phyloP scores from a whole-genome alignment of 2,329 filamentous ascomycete species.

The Mycosphaerelloides madeirae region DNA sequence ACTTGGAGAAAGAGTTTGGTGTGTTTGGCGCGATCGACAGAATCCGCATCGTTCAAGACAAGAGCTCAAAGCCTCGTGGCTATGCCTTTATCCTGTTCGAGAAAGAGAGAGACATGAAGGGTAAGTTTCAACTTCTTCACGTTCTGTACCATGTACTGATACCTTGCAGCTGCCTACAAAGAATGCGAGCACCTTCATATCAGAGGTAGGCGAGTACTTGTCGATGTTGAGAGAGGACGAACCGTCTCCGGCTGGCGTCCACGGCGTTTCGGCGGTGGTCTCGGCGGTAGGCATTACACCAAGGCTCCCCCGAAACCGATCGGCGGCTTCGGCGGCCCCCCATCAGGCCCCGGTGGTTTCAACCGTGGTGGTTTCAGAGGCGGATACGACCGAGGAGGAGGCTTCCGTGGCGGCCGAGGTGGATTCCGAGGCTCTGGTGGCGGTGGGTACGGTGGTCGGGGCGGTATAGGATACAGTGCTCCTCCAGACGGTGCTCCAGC shows the following conservation, averaged over 20 bases:
- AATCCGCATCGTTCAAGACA: conserved; percentile 67
- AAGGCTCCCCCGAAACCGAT: conserved; percentile 66
- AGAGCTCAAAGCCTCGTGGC: conserved; percentile 60
- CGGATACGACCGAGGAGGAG: conserved; percentile 50
- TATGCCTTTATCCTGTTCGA: conserved; percentile 98
- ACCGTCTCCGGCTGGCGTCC: conserved; percentile 94
- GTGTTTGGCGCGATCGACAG: conserved; percentile 92
- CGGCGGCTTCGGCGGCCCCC: conserved; percentile 47
- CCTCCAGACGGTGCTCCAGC: conserved; percentile 47
- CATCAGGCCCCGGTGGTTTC: conserved; percentile 52
- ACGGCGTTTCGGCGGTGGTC: conserved; percentile 81
- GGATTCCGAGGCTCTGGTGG: conserved; percentile 42
- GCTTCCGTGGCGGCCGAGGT: conserved; percentile 51
- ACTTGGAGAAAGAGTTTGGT: conserved; percentile 88
- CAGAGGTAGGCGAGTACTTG: conserved; percentile 84
- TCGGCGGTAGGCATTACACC: conserved; percentile 89
- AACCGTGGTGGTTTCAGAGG: conserved; percentile 49
- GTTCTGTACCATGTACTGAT: conserved; percentile 32
- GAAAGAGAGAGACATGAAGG: conserved; percentile 98
- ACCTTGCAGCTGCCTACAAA: conserved; percentile 77
- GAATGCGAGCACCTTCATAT: conserved; percentile 80
- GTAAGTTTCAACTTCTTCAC: conserved; percentile 49
- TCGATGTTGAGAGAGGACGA: conserved; percentile 92
- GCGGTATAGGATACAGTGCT: conserved; percentile 40
- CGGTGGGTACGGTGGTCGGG: conserved; percentile 25